Conservation (phyloP, 768 basidiomycete genomes). For the Boletus bicolor region DNA sequence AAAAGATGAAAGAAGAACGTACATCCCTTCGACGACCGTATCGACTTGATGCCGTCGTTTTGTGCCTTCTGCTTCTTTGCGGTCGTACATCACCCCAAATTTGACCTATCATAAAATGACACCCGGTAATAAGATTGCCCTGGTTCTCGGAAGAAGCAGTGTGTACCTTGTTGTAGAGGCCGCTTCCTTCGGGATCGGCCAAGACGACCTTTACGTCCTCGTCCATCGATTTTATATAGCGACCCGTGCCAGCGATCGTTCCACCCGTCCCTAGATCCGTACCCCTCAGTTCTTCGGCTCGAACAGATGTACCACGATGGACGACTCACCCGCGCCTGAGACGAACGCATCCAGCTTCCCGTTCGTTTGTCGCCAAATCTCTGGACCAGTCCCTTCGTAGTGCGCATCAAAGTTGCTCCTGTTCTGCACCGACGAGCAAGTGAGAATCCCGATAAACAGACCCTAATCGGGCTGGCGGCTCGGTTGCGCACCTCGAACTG, state of each 20-base stretch:
- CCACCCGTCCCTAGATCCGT: conserved; percentile 81
- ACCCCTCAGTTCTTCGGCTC: not conserved
- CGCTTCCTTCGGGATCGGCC: conserved; percentile 92
- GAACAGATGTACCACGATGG: not conserved
- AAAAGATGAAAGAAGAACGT: conserved; percentile 17
- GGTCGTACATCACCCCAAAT: conserved; percentile 92
- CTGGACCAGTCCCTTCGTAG: conserved; percentile 85
- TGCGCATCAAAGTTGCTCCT: conserved; percentile 89
- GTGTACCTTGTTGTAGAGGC: conserved; percentile 85
- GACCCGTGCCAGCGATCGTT: conserved; percentile 83
- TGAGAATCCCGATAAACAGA: not conserved
- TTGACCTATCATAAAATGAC: conserved; percentile 53
- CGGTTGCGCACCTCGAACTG: conserved; percentile 72
- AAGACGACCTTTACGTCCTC: conserved; percentile 66
- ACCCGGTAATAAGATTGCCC: not conserved
- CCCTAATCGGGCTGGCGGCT: not conserved
- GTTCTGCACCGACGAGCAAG: conserved; percentile 43
- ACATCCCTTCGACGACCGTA: conserved; percentile 94
- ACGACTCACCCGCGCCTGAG: conserved; percentile 71
- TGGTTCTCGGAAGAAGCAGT: not conserved
- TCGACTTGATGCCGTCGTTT: conserved; percentile 93
- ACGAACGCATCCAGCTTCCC: conserved; percentile 83
- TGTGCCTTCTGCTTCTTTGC: conserved; percentile 90
- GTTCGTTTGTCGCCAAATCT: conserved; percentile 91
- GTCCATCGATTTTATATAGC: conserved; percentile 74